phyloP scores from a whole-genome alignment of 306 rosid species.

The Corylus heterophylla region DNA sequence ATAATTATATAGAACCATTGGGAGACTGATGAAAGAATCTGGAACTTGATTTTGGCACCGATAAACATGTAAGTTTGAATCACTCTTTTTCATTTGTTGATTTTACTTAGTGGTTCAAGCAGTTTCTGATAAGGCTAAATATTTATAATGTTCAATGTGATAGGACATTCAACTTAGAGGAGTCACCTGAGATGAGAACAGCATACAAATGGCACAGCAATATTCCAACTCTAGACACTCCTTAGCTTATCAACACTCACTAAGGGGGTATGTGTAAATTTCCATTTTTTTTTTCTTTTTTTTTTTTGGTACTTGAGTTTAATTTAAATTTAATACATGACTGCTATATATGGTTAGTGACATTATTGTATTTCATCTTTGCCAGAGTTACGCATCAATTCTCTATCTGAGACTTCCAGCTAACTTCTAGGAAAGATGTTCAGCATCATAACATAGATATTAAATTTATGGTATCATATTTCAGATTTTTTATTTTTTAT shows the following conservation, averaged over 20 bases:
- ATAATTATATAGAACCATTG: conserved; percentile 12
- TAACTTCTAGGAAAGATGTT: conserved; percentile 1
- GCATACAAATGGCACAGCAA: not conserved
- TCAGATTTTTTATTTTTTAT: no score
- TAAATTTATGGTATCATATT: no score
- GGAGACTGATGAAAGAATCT: conserved; percentile 8
- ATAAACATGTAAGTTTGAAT: not conserved
- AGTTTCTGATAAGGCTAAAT: not conserved
- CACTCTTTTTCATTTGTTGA: not conserved
- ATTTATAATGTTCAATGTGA: not conserved
- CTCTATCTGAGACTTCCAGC: conserved; percentile 7
- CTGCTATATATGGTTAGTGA: no score
- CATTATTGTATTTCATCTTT: not conserved
- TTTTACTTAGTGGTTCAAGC: not conserved
- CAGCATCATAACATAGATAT: not conserved
- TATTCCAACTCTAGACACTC: conserved; percentile 7
- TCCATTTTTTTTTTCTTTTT: not conserved
- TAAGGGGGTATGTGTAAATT: conserved; percentile 15
- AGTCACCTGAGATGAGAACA: not conserved
- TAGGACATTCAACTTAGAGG: conserved; percentile 23
- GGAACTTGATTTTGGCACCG: conserved; percentile 16
- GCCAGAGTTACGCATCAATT: conserved; percentile 23
- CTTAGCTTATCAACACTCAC: conserved; percentile 12
- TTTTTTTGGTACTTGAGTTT: not conserved
- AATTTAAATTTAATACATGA: no score